These are phyloP conservation scores for Eucalyptus tenuipes DNA, from an alignment of 345 rosid genomes.

Conservation along the genomic window DNA sequence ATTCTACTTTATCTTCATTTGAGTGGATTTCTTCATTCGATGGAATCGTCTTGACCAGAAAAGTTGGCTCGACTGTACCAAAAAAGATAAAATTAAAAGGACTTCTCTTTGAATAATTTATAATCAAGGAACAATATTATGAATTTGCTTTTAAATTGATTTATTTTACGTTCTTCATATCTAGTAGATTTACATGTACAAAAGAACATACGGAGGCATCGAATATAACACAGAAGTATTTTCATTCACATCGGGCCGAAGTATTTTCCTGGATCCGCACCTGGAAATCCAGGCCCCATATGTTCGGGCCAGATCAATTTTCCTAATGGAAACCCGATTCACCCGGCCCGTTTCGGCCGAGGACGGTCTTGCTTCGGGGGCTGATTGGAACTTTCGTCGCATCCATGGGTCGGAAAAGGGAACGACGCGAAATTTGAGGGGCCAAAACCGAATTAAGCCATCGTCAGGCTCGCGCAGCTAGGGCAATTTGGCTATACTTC, in stretches of 20 bases:
- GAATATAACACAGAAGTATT: too few relatives aligned
- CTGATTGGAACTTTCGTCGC: not conserved
- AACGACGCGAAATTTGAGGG: not conserved
- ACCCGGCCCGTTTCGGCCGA: too few relatives aligned
- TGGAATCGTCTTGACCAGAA: not conserved
- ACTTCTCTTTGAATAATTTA: not conserved
- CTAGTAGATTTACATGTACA: too few relatives aligned
- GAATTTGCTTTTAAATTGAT: too few relatives aligned
- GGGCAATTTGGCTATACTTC: not conserved
- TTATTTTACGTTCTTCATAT: too few relatives aligned
- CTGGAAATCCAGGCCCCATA: too few relatives aligned
- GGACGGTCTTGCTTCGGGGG: not conserved
- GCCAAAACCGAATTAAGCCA: not conserved
- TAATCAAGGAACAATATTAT: not conserved
- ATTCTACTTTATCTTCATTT: not conserved
- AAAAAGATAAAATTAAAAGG: not conserved
- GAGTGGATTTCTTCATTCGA: not conserved
- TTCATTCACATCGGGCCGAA: too few relatives aligned
- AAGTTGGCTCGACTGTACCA: fast-evolving
- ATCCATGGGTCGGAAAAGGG: not conserved
- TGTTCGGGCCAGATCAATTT: too few relatives aligned
- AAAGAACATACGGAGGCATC: too few relatives aligned
- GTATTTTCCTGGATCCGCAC: too few relatives aligned
- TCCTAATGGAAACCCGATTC: too few relatives aligned
- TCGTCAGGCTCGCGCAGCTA: not conserved